Evolutionary conservation across 1,284 basidiomycete species (phyloP).

Genomic region (Moniliophthora roreri): DNA sequence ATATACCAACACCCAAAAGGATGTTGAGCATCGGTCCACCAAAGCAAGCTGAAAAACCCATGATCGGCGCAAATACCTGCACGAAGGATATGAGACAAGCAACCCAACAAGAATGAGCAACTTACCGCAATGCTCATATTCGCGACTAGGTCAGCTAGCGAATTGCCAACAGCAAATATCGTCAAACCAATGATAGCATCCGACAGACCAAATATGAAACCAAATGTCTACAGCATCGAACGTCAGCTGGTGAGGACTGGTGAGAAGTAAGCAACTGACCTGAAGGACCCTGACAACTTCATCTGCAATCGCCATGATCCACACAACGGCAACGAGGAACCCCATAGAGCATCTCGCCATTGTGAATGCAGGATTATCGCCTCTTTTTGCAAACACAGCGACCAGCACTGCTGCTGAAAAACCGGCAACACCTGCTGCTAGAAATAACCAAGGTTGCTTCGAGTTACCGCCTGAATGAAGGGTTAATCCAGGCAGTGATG

Average conservation of each 20-base stretch:
- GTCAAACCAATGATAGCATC: constrained; percentile 97
- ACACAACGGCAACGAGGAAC: constrained; percentile 86
- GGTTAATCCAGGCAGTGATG: background rate
- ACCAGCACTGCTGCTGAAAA: constrained; percentile 55
- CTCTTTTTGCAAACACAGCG: constrained; percentile 60
- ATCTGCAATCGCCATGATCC: constrained; percentile 96
- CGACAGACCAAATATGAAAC: constrained; percentile 91
- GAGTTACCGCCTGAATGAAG: constrained; percentile 48
- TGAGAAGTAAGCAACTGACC: constrained; percentile 36
- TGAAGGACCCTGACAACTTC: constrained; percentile 88
- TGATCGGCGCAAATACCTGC: constrained; percentile 79
- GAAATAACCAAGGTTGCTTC: constrained; percentile 55
- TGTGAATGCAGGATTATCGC: constrained; percentile 57
- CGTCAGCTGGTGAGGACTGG: constrained; percentile 7
- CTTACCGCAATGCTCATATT: constrained; percentile 90
- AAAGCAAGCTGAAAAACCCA: constrained; percentile 94
- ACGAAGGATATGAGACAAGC: constrained; percentile 1
- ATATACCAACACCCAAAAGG: constrained; percentile 84
- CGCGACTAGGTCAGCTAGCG: constrained; percentile 93
- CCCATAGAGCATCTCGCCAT: constrained; percentile 86
- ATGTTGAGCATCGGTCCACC: constrained; percentile 97
- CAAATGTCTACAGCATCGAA: constrained; percentile 66
- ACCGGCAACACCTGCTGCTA: constrained; percentile 58
- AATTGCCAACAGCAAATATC: constrained; percentile 96
- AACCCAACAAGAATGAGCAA: constrained; percentile 13